Evolutionary conservation across 495 filamentous ascomycete genomes (phyloP).

Genomic region (Aspergillus coremiiformis): DNA sequence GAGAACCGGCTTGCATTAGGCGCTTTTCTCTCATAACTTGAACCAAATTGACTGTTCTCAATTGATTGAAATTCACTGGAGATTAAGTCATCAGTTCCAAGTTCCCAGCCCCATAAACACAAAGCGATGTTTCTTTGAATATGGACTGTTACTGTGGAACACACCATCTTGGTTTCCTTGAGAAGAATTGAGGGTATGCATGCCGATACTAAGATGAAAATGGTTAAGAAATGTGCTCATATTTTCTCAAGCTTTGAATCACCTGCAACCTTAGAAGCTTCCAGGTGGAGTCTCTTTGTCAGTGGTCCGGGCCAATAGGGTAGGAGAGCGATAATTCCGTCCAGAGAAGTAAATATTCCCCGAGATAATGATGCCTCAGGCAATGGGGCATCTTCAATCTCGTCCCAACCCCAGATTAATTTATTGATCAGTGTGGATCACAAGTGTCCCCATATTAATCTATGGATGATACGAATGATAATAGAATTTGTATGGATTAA

Average conservation of each 20-base stretch:
- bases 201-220: conserved; percentile 10
- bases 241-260: conserved; percentile 16
- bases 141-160: too few species aligned
- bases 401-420: background rate
- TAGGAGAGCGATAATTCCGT: too few species aligned
- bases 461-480: too few species aligned
- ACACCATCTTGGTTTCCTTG: too few species aligned
- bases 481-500: too few species aligned
- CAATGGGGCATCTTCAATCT: background rate
- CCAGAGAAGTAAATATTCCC: too few species aligned
- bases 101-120: too few species aligned
- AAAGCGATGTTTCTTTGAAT: background rate
- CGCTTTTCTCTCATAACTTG: too few species aligned
- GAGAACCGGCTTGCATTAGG: too few species aligned
- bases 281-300: background rate
- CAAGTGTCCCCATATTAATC: background rate
- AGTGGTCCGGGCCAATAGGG: background rate
- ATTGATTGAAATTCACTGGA: background rate
- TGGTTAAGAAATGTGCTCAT: conserved; percentile 29
- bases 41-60: too few species aligned
- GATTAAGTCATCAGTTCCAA: background rate
- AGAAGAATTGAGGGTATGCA: background rate
- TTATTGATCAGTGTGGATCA: background rate
- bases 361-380: background rate
- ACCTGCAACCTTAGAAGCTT: background rate